Evolutionary conservation across 345 rosid genomes (phyloP), one percentile per base, ranked within the genome.

Genomic region (Raphanus raphanistrum): DNA sequence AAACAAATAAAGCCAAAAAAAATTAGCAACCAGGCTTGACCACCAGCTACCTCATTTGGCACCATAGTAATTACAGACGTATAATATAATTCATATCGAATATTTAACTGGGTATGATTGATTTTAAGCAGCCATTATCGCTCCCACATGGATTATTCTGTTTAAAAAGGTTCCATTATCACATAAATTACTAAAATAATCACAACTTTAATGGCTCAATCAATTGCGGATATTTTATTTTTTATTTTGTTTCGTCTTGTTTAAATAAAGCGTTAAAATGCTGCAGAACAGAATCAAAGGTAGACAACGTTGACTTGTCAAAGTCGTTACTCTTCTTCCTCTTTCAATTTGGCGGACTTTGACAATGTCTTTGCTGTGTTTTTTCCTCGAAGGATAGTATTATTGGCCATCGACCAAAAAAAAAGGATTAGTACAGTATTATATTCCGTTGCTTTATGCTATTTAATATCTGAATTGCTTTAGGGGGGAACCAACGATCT

Each of bases 11-110:
- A 12, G 29, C 38, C 61, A 57, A 57, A 38, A 77, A 21, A 26
- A 41, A 28, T 13, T 9, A 57, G 31, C 76, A 57, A 71, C 76
- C 66, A 38, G 66, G 38, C 28, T 43, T 68, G n/a, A 76, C 62
- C 62, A 45, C 54, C 16, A 76, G 27, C 66, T 71, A 65, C 76
- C 65, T 77, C 67, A 77, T 65, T 64, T 71, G 72, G 50, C 66
- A 71, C 61, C 41, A 52, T 35, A 25, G 63, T 26, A 64, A 25
- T 33, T 27, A 15, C 15, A 63, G 71, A 50, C 60, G 38, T 21
- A 58, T 41, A 2, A 28, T 6, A 50, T 35, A 33, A 33, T 6
- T 33, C 48, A 41, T 41, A 68, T 5, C 52, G 25, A 48, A 32
- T 66, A 71, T 17, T 41, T 17, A 11, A 71, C 5, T 41, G 29